These are phyloP conservation scores for Sarocladium strictum DNA, from an alignment of 2,329 filamentous ascomycete genomes.

Conservation along the genomic window DNA sequence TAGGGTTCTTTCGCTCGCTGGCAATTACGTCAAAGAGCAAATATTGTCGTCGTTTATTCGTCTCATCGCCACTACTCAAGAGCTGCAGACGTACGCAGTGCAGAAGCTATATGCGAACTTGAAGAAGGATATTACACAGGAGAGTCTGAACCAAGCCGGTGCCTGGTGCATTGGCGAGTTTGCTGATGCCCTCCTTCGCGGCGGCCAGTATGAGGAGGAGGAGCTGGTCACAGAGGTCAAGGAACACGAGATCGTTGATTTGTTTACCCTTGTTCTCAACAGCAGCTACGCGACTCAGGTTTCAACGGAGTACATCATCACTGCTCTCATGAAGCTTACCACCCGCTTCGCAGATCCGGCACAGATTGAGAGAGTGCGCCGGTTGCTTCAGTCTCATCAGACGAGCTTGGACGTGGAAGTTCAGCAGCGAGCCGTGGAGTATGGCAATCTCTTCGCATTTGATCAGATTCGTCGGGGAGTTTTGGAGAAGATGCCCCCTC, in stretches of 20 bases:
- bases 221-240: conserved; percentile 76
- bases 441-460: conserved; percentile 86
- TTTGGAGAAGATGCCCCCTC: conserved; percentile 94
- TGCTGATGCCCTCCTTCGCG: conserved; percentile 80
- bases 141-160: conserved; percentile 86
- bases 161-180: conserved; percentile 99
- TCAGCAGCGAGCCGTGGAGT: conserved; percentile 93
- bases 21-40: conserved; percentile 96
- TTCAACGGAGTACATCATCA: conserved; percentile 93
- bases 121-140: conserved; percentile 96
- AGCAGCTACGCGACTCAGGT: conserved; percentile 91
- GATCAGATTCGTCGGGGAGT: conserved; percentile 85
- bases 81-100: conserved; percentile 92
- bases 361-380: conserved; percentile 81
- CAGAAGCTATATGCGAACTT: conserved; percentile 89
- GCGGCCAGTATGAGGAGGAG: conserved; percentile 90
- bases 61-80: conserved; percentile 87
- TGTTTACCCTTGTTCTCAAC: conserved; percentile 88
- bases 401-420: conserved; percentile 91
- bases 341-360: conserved; percentile 75
- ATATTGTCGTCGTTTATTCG: conserved; percentile 96
- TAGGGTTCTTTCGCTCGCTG: conserved; percentile 84
- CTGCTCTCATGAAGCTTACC: conserved; percentile 89
- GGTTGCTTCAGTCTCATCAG: conserved; percentile 70
- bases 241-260: conserved; percentile 83